Evolutionary conservation across 2,329 filamentous ascomycete genomes (phyloP), one percentile per base, ranked within the genome.

Genomic region (Penicillium thymicola): DNA sequence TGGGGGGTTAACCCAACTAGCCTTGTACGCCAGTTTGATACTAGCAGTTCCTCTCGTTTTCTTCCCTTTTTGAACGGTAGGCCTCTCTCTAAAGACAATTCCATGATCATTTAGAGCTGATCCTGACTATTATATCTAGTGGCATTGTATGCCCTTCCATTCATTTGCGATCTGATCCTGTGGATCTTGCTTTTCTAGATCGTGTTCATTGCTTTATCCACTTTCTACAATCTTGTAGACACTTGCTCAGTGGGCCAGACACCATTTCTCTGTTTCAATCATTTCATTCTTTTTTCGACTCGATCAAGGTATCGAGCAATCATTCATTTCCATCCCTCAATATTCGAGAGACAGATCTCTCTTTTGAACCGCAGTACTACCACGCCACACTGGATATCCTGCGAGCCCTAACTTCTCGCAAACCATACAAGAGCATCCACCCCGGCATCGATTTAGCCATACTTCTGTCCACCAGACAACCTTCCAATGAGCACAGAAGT

Each of bases 91-190:
- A 21, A 30, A 45, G 38, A 28, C 38, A 28, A 30, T 21, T 54
- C 40, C 44, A n/a, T 48, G 40, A 18, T 43, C 27, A 46, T 42
- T 21, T 18, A 9, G 21, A 23, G 47, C 23, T 23, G 13, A 5
- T n/a, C 3, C 52, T 55, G 10, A 55, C 45, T 11, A 25, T 47
- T 21, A 38, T 30, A 23, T 16, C 56, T 55, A 68, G 64, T 64
- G 70, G 67, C 66, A 71, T 72, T 71, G 70, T 70, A 56, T 71
- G 68, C 65, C 65, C 32, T 63, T 66, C 46, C 59, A 55, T 65
- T 65, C 59, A 34, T 65, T 63, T 59, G 41, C 51, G 40, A 59
- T 63, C 59, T 61, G 62, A 60, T 61, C 61, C 55, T 46, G 51
- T 56, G 58, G 57, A 58, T 57, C 50, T 38, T 37, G 32, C n/a